Evolutionary conservation across 495 filamentous ascomycete genomes (phyloP).

Genomic region (Aspergillus homomorphus): DNA sequence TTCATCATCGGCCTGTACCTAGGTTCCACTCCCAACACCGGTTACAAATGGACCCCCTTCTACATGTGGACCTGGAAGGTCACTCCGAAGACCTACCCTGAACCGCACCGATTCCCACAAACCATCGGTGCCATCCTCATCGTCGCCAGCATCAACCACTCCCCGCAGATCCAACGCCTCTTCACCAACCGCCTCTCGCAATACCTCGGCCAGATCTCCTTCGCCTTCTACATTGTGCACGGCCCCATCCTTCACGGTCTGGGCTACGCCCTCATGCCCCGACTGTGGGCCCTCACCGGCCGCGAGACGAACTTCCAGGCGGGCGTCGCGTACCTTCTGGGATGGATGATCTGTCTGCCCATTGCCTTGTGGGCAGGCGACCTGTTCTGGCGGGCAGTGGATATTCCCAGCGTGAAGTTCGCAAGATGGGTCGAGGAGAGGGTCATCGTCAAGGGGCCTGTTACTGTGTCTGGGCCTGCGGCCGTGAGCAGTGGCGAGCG

Average conservation of each 20-base stretch:
- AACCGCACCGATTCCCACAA: conserved; percentile 44
- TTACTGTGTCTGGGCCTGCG: background rate
- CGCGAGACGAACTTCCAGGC: conserved; percentile 50
- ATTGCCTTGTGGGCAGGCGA: conserved; percentile 57
- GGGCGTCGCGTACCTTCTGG: conserved; percentile 49
- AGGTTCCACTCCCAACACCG: conserved; percentile 42
- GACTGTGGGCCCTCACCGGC: conserved; percentile 53
- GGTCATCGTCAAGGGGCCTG: conserved; percentile 25
- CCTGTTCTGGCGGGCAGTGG: conserved; percentile 57
- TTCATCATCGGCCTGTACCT: conserved; percentile 44
- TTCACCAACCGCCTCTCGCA: conserved; percentile 56
- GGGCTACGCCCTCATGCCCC: conserved; percentile 48
- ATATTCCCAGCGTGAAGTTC: conserved; percentile 55
- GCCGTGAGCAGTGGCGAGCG: background rate
- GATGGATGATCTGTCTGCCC: conserved; percentile 48
- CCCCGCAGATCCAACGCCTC: conserved; percentile 48
- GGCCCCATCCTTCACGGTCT: conserved; percentile 53
- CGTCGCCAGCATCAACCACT: conserved; percentile 54
- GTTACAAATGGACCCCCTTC: conserved; percentile 44
- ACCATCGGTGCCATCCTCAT: conserved; percentile 54
- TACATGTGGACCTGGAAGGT: conserved; percentile 42
- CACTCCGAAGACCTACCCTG: conserved; percentile 41
- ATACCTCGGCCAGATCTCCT: conserved; percentile 62
- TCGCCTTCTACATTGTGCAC: conserved; percentile 63
- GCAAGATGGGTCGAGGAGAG: conserved; percentile 51